A percentile compares a stretch with the other conserved stretches of the same genome.
Evolutionary conservation across 495 filamentous ascomycete genomes (phyloP).

Genomic region (Penicillium paradoxum): DNA sequence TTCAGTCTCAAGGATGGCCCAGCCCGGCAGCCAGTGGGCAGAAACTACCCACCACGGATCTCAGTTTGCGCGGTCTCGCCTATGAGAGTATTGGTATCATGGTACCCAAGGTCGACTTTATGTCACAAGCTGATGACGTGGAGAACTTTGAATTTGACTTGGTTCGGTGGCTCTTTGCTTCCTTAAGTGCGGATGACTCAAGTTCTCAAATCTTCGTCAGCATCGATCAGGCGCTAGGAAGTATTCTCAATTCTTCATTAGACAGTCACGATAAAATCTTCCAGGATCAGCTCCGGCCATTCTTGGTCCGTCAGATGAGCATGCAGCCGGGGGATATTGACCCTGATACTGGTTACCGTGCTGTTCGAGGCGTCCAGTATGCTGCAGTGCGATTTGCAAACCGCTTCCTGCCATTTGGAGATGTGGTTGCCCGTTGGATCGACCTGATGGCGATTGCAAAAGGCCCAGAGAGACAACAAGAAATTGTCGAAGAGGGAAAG

Average conservation of each 20-base stretch:
- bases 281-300: conserved; percentile 46
- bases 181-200: conserved; percentile 74
- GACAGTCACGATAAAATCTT: conserved; percentile 41
- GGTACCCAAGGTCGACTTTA: conserved; percentile 47
- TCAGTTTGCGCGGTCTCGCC: conserved; percentile 64
- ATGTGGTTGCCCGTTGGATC: conserved; percentile 80
- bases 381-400: conserved; percentile 87
- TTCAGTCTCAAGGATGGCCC: conserved; percentile 82
- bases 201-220: conserved; percentile 72
- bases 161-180: conserved; percentile 73
- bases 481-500: conserved; percentile 83
- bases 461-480: conserved; percentile 58
- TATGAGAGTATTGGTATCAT: conserved; percentile 85
- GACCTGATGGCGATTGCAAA: conserved; percentile 73
- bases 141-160: conserved; percentile 54
- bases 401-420: conserved; percentile 73
- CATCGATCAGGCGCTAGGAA: conserved; percentile 83
- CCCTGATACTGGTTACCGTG: conserved; percentile 31
- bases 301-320: conserved; percentile 65
- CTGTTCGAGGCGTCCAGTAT: conserved; percentile 66
- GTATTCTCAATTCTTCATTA: conserved; percentile 58
- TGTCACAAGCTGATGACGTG: conserved; percentile 20
- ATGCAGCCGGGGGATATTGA: conserved; percentile 46
- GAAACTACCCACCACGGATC: conserved; percentile 50
- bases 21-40: conserved; percentile 46